Evolutionary conservation across 169 alveolate genomes (phyloP), one percentile per base, ranked within the genome.

Genomic region (Plasmodium gonderi): DNA sequence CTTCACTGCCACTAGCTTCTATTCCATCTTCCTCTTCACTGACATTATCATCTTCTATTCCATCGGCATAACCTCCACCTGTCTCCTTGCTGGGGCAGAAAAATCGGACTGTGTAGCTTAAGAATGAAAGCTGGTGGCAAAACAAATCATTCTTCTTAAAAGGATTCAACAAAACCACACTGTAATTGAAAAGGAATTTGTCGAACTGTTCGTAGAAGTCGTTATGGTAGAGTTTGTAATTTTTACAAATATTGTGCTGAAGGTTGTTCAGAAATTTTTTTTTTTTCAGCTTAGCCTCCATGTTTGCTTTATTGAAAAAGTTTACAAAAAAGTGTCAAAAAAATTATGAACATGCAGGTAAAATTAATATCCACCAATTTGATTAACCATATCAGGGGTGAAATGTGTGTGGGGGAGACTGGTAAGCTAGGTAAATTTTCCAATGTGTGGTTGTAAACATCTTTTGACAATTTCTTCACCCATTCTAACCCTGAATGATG

Each of bases 131-230:
- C 44, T 83, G 92, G 38, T n/a, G 54, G 12, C 92, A 83, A 9
- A 83, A 72, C 23, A 83, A n/a, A n/a, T 83, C 83, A 23, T 83
- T 83, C 20, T 83, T 83, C 65, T 60, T 83, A 26, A 38, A 83
- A 0, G 92, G 83, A 38, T 83, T 83, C 44, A 83, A n/a, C 40
- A 83, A 33, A 31, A 83, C 44, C 31, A 83, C 77, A n/a, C 92
- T 76, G 42, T 83, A 83, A 47, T 83, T 83, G 64, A 83, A 83
- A 44, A 83, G 83, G 82, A 83, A 83, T 20, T 31, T 44, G 5
- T 83, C 92, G 8, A 83, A 83, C 36, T 83, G 83, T 3, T 83
- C 92, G 64, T 83, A 83, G 42, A 68, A 83, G n/a, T 83, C 92
- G 4, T 33, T 33, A 17, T 44, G 14, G 38, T 83, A 72, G 9